A percentile compares a stretch with the other conserved stretches of the same genome.
Conservation (phyloP, 306 rosid genomes). For the Chamaecrista fasciculata region DNA sequence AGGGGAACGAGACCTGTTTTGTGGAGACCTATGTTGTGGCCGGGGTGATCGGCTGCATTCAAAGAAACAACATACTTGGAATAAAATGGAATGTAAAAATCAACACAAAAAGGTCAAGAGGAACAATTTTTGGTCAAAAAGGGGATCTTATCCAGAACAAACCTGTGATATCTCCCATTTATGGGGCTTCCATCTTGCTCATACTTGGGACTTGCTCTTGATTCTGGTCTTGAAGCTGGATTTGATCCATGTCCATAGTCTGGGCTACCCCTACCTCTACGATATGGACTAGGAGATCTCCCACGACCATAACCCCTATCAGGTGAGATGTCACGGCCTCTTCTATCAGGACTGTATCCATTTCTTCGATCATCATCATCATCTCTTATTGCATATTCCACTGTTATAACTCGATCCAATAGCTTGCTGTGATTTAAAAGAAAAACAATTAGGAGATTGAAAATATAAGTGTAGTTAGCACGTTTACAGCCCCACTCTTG, state of each 20-base stretch:
- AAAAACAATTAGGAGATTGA: no score
- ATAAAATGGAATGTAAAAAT: not conserved
- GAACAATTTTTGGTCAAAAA: not conserved
- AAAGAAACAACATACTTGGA: conserved; percentile 17
- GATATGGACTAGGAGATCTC: conserved; percentile 86
- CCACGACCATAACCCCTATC: conserved; percentile 74
- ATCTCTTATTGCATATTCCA: conserved; percentile 84
- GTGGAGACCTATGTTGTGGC: no score
- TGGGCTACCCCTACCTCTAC: conserved; percentile 91
- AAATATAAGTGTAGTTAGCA: no score
- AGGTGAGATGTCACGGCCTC: conserved; percentile 57
- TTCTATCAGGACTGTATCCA: conserved; percentile 80
- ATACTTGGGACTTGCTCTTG: conserved; percentile 67
- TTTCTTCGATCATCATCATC: conserved; percentile 79
- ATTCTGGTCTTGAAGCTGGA: conserved; percentile 55
- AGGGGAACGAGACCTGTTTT: conserved; percentile 52
- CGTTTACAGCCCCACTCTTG: no score
- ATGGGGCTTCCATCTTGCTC: conserved; percentile 82
- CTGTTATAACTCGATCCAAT: conserved; percentile 91
- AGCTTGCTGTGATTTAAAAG: conserved; percentile 62
- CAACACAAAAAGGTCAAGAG: not conserved
- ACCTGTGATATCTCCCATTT: conserved; percentile 77
- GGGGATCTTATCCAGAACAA: conserved; percentile 27
- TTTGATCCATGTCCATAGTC: conserved; percentile 92
- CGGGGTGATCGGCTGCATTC: conserved; percentile 71